Percentiles rank a stretch among this genome's conserved stretches.
phyloP scores from a whole-genome alignment of 805 yeast species.

The Wickerhamiella lipophila region DNA sequence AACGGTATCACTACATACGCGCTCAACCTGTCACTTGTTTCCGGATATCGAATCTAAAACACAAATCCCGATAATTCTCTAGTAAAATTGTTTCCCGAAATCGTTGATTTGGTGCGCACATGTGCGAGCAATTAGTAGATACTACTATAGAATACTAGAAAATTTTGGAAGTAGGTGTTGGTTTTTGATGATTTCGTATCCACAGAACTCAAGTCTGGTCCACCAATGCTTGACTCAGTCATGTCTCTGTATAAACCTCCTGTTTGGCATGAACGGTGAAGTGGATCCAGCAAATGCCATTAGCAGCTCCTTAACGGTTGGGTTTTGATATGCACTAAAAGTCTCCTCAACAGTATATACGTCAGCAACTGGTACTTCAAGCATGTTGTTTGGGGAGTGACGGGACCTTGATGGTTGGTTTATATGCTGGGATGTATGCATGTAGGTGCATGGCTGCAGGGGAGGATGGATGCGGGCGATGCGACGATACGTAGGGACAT shows the following conservation, averaged over 20 bases:
- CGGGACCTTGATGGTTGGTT: background rate
- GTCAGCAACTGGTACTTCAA: background rate
- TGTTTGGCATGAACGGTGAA: conserved; percentile 5
- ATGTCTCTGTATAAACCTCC: background rate
- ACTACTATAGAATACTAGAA: too few relatives aligned
- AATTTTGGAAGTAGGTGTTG: too few relatives aligned
- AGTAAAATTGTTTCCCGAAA: too few relatives aligned
- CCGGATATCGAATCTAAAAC: too few relatives aligned
- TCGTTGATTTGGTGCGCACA: too few relatives aligned
- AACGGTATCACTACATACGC: too few relatives aligned
- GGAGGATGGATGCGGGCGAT: conserved; percentile 2
- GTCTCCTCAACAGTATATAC: background rate
- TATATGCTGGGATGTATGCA: conserved; percentile 1
- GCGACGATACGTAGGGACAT: background rate
- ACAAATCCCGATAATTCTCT: too few relatives aligned
- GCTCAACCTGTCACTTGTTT: too few relatives aligned
- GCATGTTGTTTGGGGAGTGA: background rate
- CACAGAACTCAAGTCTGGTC: too few relatives aligned
- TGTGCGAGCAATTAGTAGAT: too few relatives aligned
- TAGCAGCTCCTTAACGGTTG: background rate
- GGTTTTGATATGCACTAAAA: background rate
- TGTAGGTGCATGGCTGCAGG: conserved; percentile 2
- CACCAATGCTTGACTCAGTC: background rate
- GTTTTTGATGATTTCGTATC: too few relatives aligned
- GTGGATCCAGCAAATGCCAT: background rate